A percentile compares a stretch with the other conserved stretches of the same genome.
These are phyloP conservation scores for Xanthoconium separans DNA, from an alignment of 1,284 basidiomycete species.

Conservation along the genomic window DNA sequence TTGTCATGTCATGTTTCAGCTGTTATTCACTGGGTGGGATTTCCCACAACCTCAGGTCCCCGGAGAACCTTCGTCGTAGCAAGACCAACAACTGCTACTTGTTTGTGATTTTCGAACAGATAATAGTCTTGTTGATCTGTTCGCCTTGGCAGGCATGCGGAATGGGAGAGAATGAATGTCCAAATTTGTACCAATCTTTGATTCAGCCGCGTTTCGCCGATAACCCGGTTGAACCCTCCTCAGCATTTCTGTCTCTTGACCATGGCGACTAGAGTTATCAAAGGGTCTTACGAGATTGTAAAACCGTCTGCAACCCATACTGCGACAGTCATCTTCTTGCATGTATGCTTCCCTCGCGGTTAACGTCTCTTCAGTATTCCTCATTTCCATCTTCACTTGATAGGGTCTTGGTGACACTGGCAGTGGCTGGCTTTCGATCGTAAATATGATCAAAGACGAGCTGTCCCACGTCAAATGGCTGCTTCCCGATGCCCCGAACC, in stretches of 20 bases:
- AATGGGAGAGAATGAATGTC: too few species aligned
- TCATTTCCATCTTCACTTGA: conserved; percentile 3
- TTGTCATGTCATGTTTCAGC: too few species aligned
- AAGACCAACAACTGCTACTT: too few species aligned
- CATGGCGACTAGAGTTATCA: conserved; percentile 29
- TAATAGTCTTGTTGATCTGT: too few species aligned
- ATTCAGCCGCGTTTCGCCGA: too few species aligned
- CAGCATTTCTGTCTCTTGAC: neutral
- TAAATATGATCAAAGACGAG: conserved; percentile 58
- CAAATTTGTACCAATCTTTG: too few species aligned
- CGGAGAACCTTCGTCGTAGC: too few species aligned
- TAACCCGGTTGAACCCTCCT: too few species aligned
- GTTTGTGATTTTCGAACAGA: too few species aligned
- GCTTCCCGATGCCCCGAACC: conserved; percentile 42
- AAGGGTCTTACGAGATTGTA: conserved; percentile 46
- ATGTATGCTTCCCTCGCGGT: conserved; percentile 49
- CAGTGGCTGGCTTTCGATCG: conserved; percentile 76
- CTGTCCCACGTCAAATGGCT: conserved; percentile 83
- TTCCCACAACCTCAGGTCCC: too few species aligned
- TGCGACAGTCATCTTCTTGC: conserved; percentile 86
- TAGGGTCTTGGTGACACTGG: conserved; percentile 78
- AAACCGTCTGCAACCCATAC: conserved; percentile 65
- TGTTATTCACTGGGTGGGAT: too few species aligned
- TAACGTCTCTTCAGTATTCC: conserved; percentile 5
- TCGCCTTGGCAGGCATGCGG: too few species aligned